Base-by-base conservation (phyloP, 2,329 filamentous ascomycete genomes). In the Sporothrix pallida region DNA sequence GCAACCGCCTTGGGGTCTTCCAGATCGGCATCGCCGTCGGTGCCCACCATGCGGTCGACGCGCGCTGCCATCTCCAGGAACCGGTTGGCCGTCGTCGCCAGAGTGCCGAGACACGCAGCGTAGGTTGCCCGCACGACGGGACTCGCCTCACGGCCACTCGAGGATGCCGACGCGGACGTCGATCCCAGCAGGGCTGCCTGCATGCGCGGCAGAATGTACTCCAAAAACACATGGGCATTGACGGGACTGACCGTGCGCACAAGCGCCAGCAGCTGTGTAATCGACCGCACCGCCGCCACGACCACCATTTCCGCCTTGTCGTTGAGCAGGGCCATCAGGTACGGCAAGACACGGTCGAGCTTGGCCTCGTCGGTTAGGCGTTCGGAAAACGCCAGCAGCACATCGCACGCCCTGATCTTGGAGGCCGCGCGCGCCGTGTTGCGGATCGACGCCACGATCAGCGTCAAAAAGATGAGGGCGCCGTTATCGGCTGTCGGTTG, bases 331-430 rank as follows among this genome's bases (percentile, higher is more conserved):
- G 90, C 89, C 83, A 97, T 92, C 50, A 98, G 84, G 80, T 98
- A 98, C 0, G 96, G 96, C 69, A 99, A 84, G 31, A 98, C 92
- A 69, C 96, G 90, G 81, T 99, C 97, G 68, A 99, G 85, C 81
- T 98, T 98, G 2, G 95, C 95, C 82, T 99, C 96, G 80, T 99
- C 97, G 0, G 95, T 97, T 31, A 98, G 83, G 74, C 93, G 88
- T 82, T 98, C 95, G 0, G 95, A 91, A 81, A 99, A 98, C 2
- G 95, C 95, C 69, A 99, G 84, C 67, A 99, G 86, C 56, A 99
- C 87, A 80, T 99, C 96, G 79, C 96, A 97, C 0, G 94, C 96
- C 78, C 94, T 91, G 58, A 98, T 87, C 77, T 94, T 92, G 37
- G 95, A 93, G n/a, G 93, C 92, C 2, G 95, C 90, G 77, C 95